These are phyloP conservation scores for Phytophthora fragariaefolia DNA, from an alignment of 352 stramenopile species.

Conservation along the genomic window DNA sequence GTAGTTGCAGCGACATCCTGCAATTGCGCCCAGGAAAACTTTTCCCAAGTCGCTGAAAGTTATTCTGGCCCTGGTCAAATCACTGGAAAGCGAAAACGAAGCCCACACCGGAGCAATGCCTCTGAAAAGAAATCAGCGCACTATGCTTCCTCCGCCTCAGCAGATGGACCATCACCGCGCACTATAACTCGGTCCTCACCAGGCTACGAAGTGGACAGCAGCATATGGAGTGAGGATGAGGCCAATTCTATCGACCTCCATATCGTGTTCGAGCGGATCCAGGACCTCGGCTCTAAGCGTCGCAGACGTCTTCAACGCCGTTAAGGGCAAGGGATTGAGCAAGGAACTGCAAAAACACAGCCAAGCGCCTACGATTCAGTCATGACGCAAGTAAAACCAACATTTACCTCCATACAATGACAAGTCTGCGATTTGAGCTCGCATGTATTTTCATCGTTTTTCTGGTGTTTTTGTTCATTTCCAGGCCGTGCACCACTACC, in stretches of 20 bases:
- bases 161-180: background rate
- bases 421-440: slow-evolving; percentile 16
- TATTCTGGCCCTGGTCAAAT: background rate
- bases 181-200: slow-evolving; percentile 2
- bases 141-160: background rate
- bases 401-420: slow-evolving; percentile 23
- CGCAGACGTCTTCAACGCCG: slow-evolving; percentile 19
- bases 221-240: slow-evolving; percentile 17
- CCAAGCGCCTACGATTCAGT: slow-evolving; percentile 2
- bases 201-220: slow-evolving; percentile 6
- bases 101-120: background rate
- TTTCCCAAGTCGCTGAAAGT: background rate
- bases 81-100: slow-evolving; percentile 30
- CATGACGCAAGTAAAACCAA: background rate
- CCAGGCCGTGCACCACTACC: slow-evolving; percentile 15
- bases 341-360: background rate
- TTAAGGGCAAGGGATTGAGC: slow-evolving; percentile 2
- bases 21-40: slow-evolving; percentile 16
- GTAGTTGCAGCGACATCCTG: slow-evolving; percentile 32
- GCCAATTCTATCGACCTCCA: slow-evolving; percentile 32
- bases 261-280: slow-evolving; percentile 45
- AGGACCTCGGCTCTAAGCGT: slow-evolving; percentile 56
- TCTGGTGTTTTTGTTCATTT: slow-evolving; percentile 39
- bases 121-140: background rate
- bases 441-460: slow-evolving; percentile 42